Conservation (phyloP, 805 yeast species). For the Hanseniaspora thailandica region DNA sequence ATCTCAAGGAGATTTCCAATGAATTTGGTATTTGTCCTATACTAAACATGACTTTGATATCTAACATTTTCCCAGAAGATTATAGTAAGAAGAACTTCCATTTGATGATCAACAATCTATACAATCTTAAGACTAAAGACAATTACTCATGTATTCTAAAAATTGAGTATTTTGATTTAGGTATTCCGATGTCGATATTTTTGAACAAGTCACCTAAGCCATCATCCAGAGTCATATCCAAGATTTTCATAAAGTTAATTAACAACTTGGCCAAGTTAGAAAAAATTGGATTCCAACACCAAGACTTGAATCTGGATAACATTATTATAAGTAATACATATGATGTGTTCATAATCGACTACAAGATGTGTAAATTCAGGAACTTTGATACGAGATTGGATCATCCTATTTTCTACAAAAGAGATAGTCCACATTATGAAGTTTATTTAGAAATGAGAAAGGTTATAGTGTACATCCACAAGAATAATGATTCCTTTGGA, state of each 20-base stretch:
- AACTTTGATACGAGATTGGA: constrained; percentile 45
- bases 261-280: constrained; percentile 44
- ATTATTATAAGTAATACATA: constrained; percentile 35
- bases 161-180: constrained; percentile 25
- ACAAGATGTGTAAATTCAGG: constrained; percentile 42
- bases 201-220: constrained; percentile 27
- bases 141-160: constrained; percentile 22
- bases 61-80: constrained; percentile 15
- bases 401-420: constrained; percentile 45
- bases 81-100: constrained; percentile 20
- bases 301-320: constrained; percentile 61
- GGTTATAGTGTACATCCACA: constrained; percentile 13
- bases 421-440: constrained; percentile 15
- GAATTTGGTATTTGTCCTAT: constrained; percentile 12
- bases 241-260: constrained; percentile 45
- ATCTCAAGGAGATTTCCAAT: constrained; percentile 5
- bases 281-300: constrained; percentile 49
- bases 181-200: constrained; percentile 19
- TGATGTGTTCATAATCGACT: constrained; percentile 46
- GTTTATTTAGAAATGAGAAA: constrained; percentile 15
- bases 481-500: constrained; percentile 5
- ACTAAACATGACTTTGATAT: constrained; percentile 10
- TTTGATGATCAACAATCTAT: constrained; percentile 10
- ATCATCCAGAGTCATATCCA: constrained; percentile 17
- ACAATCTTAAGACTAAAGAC: neutral